phyloP scores from a whole-genome alignment of 2,329 filamentous ascomycete species.

The Fusarium sp. region DNA sequence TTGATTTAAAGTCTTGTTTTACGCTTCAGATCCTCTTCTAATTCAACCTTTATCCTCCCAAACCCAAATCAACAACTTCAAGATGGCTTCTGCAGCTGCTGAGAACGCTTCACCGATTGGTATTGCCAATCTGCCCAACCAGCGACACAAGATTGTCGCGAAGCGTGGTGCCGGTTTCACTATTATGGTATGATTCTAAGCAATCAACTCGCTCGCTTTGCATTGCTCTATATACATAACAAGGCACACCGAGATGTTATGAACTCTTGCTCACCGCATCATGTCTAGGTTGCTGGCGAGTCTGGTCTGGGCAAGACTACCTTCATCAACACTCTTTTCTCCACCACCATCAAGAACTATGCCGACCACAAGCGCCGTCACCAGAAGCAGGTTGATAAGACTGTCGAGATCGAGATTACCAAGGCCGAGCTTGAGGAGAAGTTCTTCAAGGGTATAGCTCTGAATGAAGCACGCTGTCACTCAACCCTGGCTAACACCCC shows the following conservation, averaged over 20 bases:
- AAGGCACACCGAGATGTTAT: not conserved
- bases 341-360: constrained; percentile 99
- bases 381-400: constrained; percentile 99
- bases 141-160: constrained; percentile 78
- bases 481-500: constrained; percentile 31
- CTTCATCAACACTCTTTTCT: constrained; percentile 99
- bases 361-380: constrained; percentile 99
- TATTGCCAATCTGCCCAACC: constrained; percentile 78
- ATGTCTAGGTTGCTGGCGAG: constrained; percentile 88
- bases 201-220: not conserved
- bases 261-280: constrained; percentile 21
- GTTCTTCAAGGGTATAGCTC: constrained; percentile 93
- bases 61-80: constrained; percentile 24
- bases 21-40: constrained; percentile 8
- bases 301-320: constrained; percentile 99
- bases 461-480: not conserved
- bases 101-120: constrained; percentile 75
- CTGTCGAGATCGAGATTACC: constrained; percentile 99
- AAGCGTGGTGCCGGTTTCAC: constrained; percentile 97
- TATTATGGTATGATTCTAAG: constrained; percentile 80
- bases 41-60: constrained; percentile 13
- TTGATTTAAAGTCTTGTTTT: constrained; percentile 30
- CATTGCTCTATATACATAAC: not conserved
- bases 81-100: constrained; percentile 66
- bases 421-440: constrained; percentile 99